These are phyloP conservation scores for Mesembryanthemum crystallinum DNA, from an alignment of 148 eudicot species.

Conservation along the genomic window DNA sequence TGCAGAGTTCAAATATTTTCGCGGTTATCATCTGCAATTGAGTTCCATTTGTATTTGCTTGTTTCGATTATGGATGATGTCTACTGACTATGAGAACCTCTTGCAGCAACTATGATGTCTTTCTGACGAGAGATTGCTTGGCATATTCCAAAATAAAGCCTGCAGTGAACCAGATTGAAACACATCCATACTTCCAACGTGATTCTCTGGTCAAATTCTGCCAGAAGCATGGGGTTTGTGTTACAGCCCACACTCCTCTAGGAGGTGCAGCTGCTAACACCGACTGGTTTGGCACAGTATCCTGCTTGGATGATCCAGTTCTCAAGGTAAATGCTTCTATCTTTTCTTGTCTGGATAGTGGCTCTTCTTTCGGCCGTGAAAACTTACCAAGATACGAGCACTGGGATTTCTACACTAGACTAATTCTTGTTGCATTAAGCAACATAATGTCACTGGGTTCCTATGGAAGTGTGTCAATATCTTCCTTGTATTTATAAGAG, in stretches of 20 bases:
- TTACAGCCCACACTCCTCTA: conserved; percentile 93
- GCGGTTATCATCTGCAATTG: too few species aligned
- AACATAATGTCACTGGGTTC: neutral
- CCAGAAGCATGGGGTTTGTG: conserved; percentile 76
- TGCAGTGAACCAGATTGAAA: conserved; percentile 95
- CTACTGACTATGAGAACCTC: conserved; percentile 6
- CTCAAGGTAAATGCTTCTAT: conserved; percentile 55
- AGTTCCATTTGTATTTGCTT: neutral
- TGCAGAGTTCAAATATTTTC: too few species aligned
- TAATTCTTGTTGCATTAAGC: neutral
- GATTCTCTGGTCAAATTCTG: conserved; percentile 84
- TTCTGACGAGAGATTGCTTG: conserved; percentile 81
- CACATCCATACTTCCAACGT: conserved; percentile 93
- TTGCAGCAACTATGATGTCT: conserved; percentile 93
- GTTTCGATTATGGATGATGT: neutral
- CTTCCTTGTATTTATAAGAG: neutral
- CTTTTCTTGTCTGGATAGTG: neutral
- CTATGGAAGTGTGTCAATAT: neutral
- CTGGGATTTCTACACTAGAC: too few species aligned
- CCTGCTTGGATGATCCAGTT: conserved; percentile 85
- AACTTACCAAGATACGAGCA: too few species aligned
- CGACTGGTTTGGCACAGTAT: conserved; percentile 89
- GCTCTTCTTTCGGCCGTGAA: too few species aligned
- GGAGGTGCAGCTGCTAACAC: conserved; percentile 85
- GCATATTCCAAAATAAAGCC: conserved; percentile 92